Conservation (phyloP, 306 rosid species). For the Lathyrus oleraceus region DNA sequence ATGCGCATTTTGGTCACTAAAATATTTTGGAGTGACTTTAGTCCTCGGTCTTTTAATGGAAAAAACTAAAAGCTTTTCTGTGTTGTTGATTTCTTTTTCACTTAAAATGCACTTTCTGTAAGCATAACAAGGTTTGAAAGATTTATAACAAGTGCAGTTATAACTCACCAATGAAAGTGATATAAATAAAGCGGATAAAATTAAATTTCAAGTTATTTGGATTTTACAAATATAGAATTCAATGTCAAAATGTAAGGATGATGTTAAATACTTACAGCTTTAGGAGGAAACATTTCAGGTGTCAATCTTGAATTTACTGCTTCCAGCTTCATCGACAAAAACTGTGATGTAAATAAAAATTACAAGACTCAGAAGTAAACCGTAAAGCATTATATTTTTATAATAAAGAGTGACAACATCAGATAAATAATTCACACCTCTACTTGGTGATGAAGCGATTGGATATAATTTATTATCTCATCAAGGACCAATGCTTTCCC, state of each 20-base stretch:
- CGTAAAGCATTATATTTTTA: neutral
- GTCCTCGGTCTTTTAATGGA: neutral
- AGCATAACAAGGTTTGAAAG: too few species aligned
- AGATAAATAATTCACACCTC: constrained; percentile 55
- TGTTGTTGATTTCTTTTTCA: too few species aligned
- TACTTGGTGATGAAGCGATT: constrained; percentile 85
- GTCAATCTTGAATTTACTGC: constrained; percentile 73
- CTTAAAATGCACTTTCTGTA: too few species aligned
- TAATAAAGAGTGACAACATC: neutral
- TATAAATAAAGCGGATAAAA: neutral
- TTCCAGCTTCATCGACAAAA: constrained; percentile 95
- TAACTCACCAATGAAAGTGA: neutral
- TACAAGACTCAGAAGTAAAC: constrained; percentile 8
- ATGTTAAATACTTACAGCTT: constrained; percentile 58
- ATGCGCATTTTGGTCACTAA: neutral
- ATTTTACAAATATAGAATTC: neutral
- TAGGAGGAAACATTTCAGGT: constrained; percentile 77
- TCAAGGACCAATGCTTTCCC: constrained; percentile 94
- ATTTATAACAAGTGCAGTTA: neutral
- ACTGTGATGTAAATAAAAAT: constrained; percentile 54
- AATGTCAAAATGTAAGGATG: constrained; percentile 2
- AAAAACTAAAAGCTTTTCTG: too few species aligned
- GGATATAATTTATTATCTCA: constrained; percentile 93
- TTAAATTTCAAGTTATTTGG: neutral
- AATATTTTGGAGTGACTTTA: neutral